Base-by-base conservation (phyloP, 140 eudicot genomes). In the Bidens hawaiensis region DNA sequence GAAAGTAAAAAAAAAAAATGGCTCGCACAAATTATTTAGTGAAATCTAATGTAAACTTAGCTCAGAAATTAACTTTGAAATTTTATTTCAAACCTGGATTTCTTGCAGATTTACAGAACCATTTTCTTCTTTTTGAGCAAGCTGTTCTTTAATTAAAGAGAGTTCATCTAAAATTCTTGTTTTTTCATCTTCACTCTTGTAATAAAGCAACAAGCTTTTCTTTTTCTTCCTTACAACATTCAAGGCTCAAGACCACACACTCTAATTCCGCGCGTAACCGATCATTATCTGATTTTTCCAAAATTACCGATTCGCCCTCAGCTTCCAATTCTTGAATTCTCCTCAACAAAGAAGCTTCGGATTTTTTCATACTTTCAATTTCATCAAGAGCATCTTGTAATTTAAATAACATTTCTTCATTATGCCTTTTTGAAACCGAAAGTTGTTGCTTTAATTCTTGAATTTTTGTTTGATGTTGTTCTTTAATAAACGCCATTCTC, bases 161-260 rank as follows among this genome's bases (percentile, higher is more conserved):
- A 91, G 79, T 56, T 82, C 95, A 27, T 14, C 78, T 0, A 65
- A 63, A 43, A 81, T 46, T 24, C 28, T 75, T 17, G 65, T 33
- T 56, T 84, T 84, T 75, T 91, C 89, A 25, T 71, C 78, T 55
- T 68, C 77, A 6, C 82, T 88, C 80, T 49, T 63, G 78, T 66
- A 93, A 70, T 43, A 76, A 81, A 42, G 65, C 74, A 52, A 62
- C 83, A 49, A 93, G 80, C 71, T 81, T 86, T 73, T 85, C 89
- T 64, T 93, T 88, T 73, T 93, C 99, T 79, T 93, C 97, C 78
- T 79, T 93, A 64, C 99, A 93, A 68, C 99, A 93, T 68, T 93
- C 97, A 19, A 93, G 84, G 79, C 94, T 88, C 66, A 93, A 77
- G 11, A 78, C 38, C 1, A 95, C 86, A 60, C 97, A 93, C 48